phyloP scores from a whole-genome alignment of 768 basidiomycete species.

The Mycena filopes region DNA sequence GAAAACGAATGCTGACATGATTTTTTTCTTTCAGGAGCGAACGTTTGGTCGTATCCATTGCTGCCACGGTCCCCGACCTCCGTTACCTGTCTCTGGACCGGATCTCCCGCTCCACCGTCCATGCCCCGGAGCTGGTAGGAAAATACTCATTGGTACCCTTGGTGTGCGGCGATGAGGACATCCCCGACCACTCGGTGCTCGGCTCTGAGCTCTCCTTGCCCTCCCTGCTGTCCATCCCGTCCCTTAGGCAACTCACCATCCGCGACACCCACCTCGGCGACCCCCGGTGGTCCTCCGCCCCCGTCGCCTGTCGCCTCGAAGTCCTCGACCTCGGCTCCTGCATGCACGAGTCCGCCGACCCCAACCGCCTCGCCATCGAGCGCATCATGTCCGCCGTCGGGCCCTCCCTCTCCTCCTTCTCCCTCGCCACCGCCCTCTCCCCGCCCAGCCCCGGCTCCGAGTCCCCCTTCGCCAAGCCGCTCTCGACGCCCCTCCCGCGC shows the following conservation, averaged over 20 bases:
- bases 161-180: conserved; percentile 68
- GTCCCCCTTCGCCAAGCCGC: conserved; percentile 53
- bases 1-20: neutral
- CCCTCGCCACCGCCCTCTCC: conserved; percentile 59
- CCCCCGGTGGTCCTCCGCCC: conserved; percentile 63
- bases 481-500: conserved; percentile 55
- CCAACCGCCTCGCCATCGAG: conserved; percentile 65
- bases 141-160: conserved; percentile 68
- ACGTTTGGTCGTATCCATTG: conserved; percentile 75
- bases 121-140: conserved; percentile 68
- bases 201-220: conserved; percentile 71
- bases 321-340: conserved; percentile 69
- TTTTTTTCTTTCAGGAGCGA: conserved; percentile 71
- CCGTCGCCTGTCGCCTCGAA: conserved; percentile 61
- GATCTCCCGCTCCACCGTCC: conserved; percentile 73
- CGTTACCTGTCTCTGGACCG: conserved; percentile 67
- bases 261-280: conserved; percentile 80
- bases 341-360: conserved; percentile 61
- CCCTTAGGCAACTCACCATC: conserved; percentile 70
- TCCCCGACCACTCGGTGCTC: conserved; percentile 64
- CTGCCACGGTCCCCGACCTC: conserved; percentile 66
- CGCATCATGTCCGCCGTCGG: conserved; percentile 71
- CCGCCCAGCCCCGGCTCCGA: conserved; percentile 31
- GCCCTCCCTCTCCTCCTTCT: conserved; percentile 63
- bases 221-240: conserved; percentile 70